Evolutionary conservation across 177 flowering plant species (phyloP), one percentile per base, ranked within the genome.

Genomic region (Vitis hybrid): DNA sequence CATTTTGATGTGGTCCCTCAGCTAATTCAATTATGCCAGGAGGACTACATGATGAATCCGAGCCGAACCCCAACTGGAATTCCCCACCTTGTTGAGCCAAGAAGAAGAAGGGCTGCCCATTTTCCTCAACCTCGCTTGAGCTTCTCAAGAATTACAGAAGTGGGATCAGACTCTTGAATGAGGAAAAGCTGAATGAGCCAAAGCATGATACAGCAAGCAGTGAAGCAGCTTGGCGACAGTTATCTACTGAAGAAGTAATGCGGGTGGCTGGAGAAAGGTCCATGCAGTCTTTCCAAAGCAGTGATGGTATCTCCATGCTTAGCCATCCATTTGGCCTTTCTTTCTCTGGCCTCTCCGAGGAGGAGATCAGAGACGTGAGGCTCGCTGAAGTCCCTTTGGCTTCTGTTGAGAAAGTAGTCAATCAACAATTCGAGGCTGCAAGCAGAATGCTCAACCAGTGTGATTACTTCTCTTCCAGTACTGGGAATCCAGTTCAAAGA

Each of bases 401-500:
- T 19, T 70, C 85, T 10, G 88, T 87, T 14, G 87, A 87, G 75
- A 78, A 77, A 48, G 76, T 85, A 7, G 76, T 69, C 10, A 30
- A 65, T 39, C 75, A 75, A 39, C 81, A 83, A 68, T 85, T 65
- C 23, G 86, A 83, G 2, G 67, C 70, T 2, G 90, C 88, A 2
- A 73, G 58, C 26, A 74, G 51, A 58, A 30, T 87, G 74, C 79
- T 87, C 6, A 56, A 62, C n/a, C 76, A 74, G 15, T 86, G 88
- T 60, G 71, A 70, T 7, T 23, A 48, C 65, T 61, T 76, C 70
- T 77, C 85, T 18, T 83, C 85, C 19, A 56, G 39, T 11, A 50
- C 69, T 0, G 88, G 86, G 2, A 85, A 70, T 51, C 80, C 89
- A 4, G 83, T 85, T 13, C 82, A 85, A 34, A 66, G 89, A 45